phyloP scores from a whole-genome alignment of 2,329 filamentous ascomycete genomes.

The Colletotrichum sp. region DNA sequence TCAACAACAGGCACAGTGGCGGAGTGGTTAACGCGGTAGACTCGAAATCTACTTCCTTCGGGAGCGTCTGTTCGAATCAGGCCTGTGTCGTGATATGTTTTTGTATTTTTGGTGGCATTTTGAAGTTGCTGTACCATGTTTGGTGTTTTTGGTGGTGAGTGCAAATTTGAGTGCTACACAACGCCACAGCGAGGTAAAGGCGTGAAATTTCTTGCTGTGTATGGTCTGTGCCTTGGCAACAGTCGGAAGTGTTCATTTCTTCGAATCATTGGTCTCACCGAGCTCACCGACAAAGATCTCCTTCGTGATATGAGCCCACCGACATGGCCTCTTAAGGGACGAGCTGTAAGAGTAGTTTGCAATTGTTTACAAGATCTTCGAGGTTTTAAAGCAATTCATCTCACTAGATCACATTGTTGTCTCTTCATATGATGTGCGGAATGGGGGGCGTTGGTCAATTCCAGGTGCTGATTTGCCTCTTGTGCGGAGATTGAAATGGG shows the following conservation, averaged over 20 bases:
- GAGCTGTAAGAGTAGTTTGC: background rate
- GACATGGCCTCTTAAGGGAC: background rate
- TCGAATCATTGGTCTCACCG: background rate
- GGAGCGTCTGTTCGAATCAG: background rate
- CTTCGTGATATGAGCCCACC: background rate
- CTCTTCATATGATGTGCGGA: background rate
- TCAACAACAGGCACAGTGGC: background rate
- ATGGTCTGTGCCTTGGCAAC: background rate
- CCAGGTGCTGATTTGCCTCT: background rate
- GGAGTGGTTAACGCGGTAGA: background rate
- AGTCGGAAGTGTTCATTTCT: background rate
- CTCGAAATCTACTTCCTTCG: background rate
- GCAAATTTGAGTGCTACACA: background rate
- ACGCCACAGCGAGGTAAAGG: background rate
- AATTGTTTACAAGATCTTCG: background rate
- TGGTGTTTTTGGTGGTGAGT: background rate
- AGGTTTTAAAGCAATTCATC: fast-evolving
- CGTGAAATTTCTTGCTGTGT: background rate
- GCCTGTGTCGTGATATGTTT: background rate
- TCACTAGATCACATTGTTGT: background rate
- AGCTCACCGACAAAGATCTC: background rate
- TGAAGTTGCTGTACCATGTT: background rate
- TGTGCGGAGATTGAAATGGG: background rate
- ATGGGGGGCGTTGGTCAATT: background rate
- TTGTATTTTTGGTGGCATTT: background rate